Conservation (phyloP, 2,329 filamentous ascomycete genomes). For the Aspergillus udagawae region DNA sequence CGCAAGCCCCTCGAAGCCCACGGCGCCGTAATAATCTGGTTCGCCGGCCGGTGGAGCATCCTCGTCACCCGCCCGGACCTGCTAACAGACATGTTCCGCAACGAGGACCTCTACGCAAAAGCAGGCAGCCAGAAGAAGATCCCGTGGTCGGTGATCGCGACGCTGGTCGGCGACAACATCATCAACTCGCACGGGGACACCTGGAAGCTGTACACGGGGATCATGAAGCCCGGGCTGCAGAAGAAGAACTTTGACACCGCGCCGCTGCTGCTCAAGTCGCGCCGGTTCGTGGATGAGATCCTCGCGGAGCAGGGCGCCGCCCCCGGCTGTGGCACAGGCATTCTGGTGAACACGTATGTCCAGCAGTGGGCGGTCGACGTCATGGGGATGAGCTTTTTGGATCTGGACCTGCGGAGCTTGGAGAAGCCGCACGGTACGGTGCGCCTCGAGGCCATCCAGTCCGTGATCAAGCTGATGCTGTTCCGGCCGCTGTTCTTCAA, state of each 20-base stretch:
- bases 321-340: slow-evolving; percentile 3
- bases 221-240: slow-evolving; percentile 7
- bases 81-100: slow-evolving; percentile 38
- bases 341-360: slow-evolving; percentile 20
- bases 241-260: slow-evolving; percentile 18
- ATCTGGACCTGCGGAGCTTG: slow-evolving; percentile 19
- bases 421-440: slow-evolving; percentile 17
- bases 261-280: slow-evolving; percentile 20
- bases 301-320: slow-evolving; percentile 13
- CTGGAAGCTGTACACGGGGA: background rate
- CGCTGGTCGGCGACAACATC: slow-evolving; percentile 23
- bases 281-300: slow-evolving; percentile 20
- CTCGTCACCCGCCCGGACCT: slow-evolving; percentile 44
- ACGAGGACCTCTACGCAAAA: slow-evolving; percentile 31
- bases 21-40: slow-evolving; percentile 48
- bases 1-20: slow-evolving; percentile 22
- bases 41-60: slow-evolving; percentile 48
- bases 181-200: slow-evolving; percentile 5
- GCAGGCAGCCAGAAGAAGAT: slow-evolving; percentile 43
- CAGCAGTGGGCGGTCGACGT: slow-evolving; percentile 26
- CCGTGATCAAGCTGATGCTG: slow-evolving; percentile 23
- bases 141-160: slow-evolving; percentile 36
- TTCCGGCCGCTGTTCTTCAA: slow-evolving; percentile 26
- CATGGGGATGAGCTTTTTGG: slow-evolving; percentile 23
- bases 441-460: slow-evolving; percentile 21